Evolutionary conservation across 192 early-diverging fungal genomes (phyloP).

Genomic region (Kappamyces sp.): DNA sequence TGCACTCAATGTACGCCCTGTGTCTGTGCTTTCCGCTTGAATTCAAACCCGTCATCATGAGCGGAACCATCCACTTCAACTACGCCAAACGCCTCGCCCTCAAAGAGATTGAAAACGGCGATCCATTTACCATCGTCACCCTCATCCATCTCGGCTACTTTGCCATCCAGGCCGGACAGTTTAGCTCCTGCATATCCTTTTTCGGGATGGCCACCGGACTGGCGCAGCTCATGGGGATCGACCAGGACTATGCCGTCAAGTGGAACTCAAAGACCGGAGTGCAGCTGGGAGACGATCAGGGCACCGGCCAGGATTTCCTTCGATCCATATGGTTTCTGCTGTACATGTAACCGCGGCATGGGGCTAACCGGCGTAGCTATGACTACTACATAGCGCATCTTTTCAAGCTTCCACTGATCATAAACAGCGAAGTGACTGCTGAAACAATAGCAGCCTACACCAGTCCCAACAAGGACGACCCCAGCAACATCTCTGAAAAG

Average conservation of each 20-base stretch:
- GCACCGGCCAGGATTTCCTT: constrained; percentile 2
- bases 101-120: constrained; percentile 6
- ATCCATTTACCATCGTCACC: constrained; percentile 11
- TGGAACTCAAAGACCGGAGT: constrained; percentile 9
- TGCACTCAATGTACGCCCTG: no score
- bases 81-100: constrained; percentile 1
- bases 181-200: neutral
- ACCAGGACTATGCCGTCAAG: neutral
- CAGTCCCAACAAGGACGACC: no score
- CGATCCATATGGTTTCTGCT: constrained; percentile 8
- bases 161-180: neutral
- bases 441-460: no score
- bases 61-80: constrained; percentile 9
- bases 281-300: constrained; percentile 1
- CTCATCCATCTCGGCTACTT: neutral
- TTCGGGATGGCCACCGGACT: constrained; percentile 6
- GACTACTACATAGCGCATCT: no score
- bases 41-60: neutral
- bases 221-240: constrained; percentile 10
- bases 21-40: no score
- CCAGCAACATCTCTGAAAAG: no score
- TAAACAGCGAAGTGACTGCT: no score
- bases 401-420: no score
- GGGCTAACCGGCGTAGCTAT: no score
- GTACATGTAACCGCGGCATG: no score